A percentile compares a stretch with the other conserved stretches of the same genome.
Evolutionary conservation across 2,329 filamentous ascomycete genomes (phyloP).

Genomic region (Fonsecaea monophora): DNA sequence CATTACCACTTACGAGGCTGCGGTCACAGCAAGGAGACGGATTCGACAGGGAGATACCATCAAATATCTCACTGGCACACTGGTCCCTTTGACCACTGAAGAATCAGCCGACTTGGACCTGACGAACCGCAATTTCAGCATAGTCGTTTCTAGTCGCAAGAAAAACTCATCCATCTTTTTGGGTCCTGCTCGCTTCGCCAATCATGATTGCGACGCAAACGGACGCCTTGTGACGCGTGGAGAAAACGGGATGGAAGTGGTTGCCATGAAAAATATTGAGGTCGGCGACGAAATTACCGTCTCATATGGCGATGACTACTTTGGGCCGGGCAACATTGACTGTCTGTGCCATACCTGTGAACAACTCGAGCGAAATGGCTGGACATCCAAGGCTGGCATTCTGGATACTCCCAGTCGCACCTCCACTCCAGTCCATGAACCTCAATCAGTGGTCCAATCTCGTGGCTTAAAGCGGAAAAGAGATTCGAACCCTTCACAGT

Average conservation of each 20-base stretch:
- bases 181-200: constrained; percentile 93
- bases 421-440: constrained; percentile 25
- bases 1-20: constrained; percentile 86
- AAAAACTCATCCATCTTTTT: constrained; percentile 92
- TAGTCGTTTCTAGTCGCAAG: constrained; percentile 90
- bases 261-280: constrained; percentile 80
- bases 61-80: constrained; percentile 88
- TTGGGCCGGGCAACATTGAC: constrained; percentile 92
- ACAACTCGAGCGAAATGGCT: constrained; percentile 75
- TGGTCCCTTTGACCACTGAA: constrained; percentile 89
- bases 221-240: constrained; percentile 84
- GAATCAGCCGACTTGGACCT: constrained; percentile 83
- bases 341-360: constrained; percentile 93
- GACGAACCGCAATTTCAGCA: constrained; percentile 92
- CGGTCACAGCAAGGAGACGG: constrained; percentile 77
- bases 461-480: constrained; percentile 36
- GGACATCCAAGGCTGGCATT: constrained; percentile 61
- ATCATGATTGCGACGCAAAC: constrained; percentile 95
- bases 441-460: constrained; percentile 7
- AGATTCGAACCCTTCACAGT: constrained; percentile 25
- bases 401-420: constrained; percentile 28
- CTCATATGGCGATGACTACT: constrained; percentile 94
- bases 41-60: constrained; percentile 85
- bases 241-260: constrained; percentile 86
- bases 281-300: constrained; percentile 95